These are phyloP conservation scores for Bipolaris sorokiniana DNA, from an alignment of 2,329 filamentous ascomycete genomes.

Conservation along the genomic window DNA sequence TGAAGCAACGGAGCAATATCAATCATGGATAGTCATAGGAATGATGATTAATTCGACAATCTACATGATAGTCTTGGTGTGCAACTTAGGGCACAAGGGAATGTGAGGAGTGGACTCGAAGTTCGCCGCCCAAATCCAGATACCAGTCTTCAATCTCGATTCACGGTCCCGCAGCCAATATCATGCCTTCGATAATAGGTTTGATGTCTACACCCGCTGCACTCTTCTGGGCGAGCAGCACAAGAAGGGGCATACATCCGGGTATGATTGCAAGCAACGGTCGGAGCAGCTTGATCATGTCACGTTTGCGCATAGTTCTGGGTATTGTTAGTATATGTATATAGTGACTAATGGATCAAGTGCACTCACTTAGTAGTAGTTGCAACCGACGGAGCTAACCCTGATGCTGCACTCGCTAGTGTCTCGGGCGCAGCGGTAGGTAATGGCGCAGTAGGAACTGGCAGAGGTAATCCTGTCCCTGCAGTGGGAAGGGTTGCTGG, in stretches of 20 bases:
- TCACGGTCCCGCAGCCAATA: constrained; percentile 15
- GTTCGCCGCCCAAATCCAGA: constrained; percentile 12
- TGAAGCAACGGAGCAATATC: background rate
- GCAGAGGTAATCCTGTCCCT: background rate
- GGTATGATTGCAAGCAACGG: constrained; percentile 14
- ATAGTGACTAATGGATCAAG: background rate
- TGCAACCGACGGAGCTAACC: constrained; percentile 7
- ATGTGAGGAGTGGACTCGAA: background rate
- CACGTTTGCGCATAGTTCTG: constrained; percentile 11
- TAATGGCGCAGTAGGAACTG: background rate
- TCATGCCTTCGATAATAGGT: constrained; percentile 20
- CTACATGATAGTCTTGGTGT: background rate
- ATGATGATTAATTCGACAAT: background rate
- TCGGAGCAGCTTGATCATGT: constrained; percentile 13
- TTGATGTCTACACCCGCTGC: constrained; percentile 33
- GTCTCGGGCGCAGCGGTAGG: background rate
- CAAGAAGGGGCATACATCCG: constrained; percentile 20
- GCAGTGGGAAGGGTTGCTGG: background rate
- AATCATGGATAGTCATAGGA: background rate
- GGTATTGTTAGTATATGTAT: constrained; percentile 1
- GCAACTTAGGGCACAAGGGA: background rate
- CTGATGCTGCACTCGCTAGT: constrained; percentile 8
- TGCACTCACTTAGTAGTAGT: constrained; percentile 11
- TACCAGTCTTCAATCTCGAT: constrained; percentile 2
- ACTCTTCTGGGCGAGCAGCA: constrained; percentile 30